These are phyloP conservation scores for Fusarium keratoplasticum DNA, from an alignment of 2,329 filamentous ascomycete genomes.

Conservation along the genomic window DNA sequence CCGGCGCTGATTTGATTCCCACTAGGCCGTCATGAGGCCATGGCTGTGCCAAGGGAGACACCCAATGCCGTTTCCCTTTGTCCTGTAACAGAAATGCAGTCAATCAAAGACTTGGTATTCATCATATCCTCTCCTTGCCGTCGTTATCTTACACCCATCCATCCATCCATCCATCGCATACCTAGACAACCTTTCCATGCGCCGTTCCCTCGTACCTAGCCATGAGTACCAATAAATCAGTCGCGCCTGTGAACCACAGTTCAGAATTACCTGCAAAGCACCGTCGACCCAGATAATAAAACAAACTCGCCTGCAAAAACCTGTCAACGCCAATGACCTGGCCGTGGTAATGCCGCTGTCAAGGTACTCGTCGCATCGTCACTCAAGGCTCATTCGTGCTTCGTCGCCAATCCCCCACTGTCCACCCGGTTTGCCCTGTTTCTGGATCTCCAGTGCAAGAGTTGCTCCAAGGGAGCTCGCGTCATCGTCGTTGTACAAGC, in stretches of 20 bases:
- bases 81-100: not conserved
- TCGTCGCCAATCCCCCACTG: slow-evolving; percentile 88
- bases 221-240: slow-evolving; percentile 2
- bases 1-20: not conserved
- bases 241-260: not conserved
- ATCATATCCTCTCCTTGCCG: slow-evolving; percentile 4
- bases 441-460: slow-evolving; percentile 65
- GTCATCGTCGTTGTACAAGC: slow-evolving; percentile 57
- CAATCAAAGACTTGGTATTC: slow-evolving; percentile 26
- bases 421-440: slow-evolving; percentile 64
- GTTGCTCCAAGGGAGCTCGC: slow-evolving; percentile 55
- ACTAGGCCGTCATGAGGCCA: not conserved
- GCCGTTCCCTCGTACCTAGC: slow-evolving; percentile 14
- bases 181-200: slow-evolving; percentile 10
- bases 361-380: slow-evolving; percentile 7
- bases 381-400: slow-evolving; percentile 82
- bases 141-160: slow-evolving; percentile 16
- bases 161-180: not conserved
- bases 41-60: not conserved
- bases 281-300: not conserved
- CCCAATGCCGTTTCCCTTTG: slow-evolving; percentile 18
- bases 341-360: slow-evolving; percentile 16
- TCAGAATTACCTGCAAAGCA: not conserved
- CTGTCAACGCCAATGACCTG: slow-evolving; percentile 53
- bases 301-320: slow-evolving; percentile 2